Evolutionary conservation across 2,329 filamentous ascomycete species (phyloP), one percentile per base, ranked within the genome.

Genomic region (Ceratocystis diversiconidia): DNA sequence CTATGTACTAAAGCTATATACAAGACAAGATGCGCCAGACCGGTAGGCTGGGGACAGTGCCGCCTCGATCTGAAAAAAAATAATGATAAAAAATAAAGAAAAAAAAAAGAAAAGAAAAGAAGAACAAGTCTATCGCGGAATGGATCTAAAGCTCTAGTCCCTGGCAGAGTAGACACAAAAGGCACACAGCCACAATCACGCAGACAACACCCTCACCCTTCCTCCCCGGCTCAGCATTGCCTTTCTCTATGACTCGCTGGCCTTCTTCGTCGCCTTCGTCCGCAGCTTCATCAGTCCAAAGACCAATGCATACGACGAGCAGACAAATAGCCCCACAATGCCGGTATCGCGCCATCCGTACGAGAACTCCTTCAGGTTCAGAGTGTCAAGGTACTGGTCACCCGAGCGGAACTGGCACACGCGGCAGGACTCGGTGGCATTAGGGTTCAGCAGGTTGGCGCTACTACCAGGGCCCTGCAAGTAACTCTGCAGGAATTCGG

Each of bases 301-400:
- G 5, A 80, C 78, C 62, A 79, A 57, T 0, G 71, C 72, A 64
- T 86, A 87, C 1, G 78, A 80, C 65, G 77, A 80, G 48, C 82
- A 67, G 0, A 76, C 79, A 69, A 86, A 85, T 4, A 83, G 74
- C 1, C 79, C 80, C 2, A 81, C 78, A 61, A 87, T 83, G 0
- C 71, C 86, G 0, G 82, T 82, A 72, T 89, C 79, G 61, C 86
- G 78, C 86, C 86, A 89, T 0, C 84, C 85, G 69, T 84, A 84
- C 68, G 78, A 82, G 69, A 87, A 83, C 3, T 83, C 77, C 1
- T 77, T 76, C 6, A 89, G 70, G 70, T 88, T 86, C 12, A 89
- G 68, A 0, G 78, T 82, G 1, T 73, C 70, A 1, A 89, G 72
- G 69, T 86, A 89, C 66, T 87, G 85, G 5, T 79, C 76, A 0